Evolutionary conservation across 1,284 basidiomycete species (phyloP), one percentile per base, ranked within the genome.

Genomic region (Fomitopsis betulina): DNA sequence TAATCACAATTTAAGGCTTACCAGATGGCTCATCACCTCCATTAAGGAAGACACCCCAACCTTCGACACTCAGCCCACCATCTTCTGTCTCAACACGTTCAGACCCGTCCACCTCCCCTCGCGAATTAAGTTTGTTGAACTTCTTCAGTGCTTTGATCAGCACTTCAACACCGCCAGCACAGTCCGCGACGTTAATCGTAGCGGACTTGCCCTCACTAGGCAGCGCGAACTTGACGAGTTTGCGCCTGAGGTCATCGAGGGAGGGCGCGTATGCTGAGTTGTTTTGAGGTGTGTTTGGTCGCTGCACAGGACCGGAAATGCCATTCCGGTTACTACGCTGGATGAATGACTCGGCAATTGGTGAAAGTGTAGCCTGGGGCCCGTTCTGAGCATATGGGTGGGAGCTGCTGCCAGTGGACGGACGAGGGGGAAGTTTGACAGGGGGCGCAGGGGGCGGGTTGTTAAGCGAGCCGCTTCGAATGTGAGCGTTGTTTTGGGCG

Each of bases 141-240:
- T 98, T 98, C 70, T 85, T 91, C 60, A 98, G 75, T 0, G 92
- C 94, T 63, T 87, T 85, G 64, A 93, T 91, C 53, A 97, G 78
- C 1, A 97, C 84, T 65, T 97, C 93, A 1, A 89, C 80, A 4
- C 93, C 94, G 38, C 86, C 87, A 1, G 79, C 78, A 66, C 91
- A 94, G 50, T 89, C 85, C 1, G 85, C 82, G 12, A 94, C 86
- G 68, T 95, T 88, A 60, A 98, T 84, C 0, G 88, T 90, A 47
- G 82, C 82, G 23, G 88, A 86, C 55, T 87, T 82, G 25, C 74
- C 85, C 74, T 92, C 90, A 21, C 93, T 94, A 2, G 87, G 86
- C 54, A 94, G 79, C 45, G 86, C 79, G 70, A 97, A 96, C 71
- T 93, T 96, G 68, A 97, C 87, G 15, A 93, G 75, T 70, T 91